Evolutionary conservation across 148 eudicot species (phyloP).

Genomic region (Beta vulgaris): DNA sequence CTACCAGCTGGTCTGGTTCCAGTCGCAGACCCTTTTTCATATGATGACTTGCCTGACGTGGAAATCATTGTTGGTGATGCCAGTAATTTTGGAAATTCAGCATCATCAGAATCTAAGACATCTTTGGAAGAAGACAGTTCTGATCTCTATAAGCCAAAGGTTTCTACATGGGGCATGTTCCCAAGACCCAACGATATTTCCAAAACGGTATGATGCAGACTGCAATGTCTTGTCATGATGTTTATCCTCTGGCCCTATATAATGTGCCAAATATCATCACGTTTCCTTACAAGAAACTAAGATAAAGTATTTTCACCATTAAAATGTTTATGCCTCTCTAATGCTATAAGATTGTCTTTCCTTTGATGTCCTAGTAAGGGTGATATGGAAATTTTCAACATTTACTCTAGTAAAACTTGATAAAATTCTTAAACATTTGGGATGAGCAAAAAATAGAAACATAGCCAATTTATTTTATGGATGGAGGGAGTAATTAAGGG

Average conservation of each 20-base stretch:
- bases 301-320: no score
- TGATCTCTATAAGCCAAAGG: conserved; percentile 82
- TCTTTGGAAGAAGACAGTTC: conserved; percentile 45
- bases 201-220: conserved; percentile 53
- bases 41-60: conserved; percentile 69
- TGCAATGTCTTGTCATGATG: neutral
- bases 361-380: neutral
- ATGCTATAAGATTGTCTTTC: neutral
- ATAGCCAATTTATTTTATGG: neutral
- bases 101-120: conserved; percentile 31
- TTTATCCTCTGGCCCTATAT: no score
- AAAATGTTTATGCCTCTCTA: neutral
- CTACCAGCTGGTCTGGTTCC: conserved; percentile 82
- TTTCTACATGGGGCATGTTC: conserved; percentile 94
- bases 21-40: conserved; percentile 45
- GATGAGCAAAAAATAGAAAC: no score
- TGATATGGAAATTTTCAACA: no score
- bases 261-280: no score
- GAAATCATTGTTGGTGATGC: conserved; percentile 83
- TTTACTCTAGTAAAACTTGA: no score
- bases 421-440: no score
- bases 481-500: neutral
- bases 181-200: conserved; percentile 86
- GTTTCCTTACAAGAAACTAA: no score
- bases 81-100: conserved; percentile 49